Percentiles rank a stretch among this genome's conserved stretches.
phyloP scores from a whole-genome alignment of 2,329 filamentous ascomycete genomes.

The Acrodontium crateriforme region DNA sequence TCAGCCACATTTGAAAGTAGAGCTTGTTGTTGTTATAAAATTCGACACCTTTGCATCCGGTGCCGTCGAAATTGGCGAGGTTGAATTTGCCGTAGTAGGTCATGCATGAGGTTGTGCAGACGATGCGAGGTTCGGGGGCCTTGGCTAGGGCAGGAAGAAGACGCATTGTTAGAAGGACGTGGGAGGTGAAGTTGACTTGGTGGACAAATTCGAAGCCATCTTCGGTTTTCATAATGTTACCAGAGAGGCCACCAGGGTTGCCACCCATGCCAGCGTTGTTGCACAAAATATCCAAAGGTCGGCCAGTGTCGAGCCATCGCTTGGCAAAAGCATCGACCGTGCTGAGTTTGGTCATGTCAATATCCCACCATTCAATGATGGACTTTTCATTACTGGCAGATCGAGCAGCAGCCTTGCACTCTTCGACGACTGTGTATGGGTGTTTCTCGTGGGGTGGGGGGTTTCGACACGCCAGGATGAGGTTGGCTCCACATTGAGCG shows the following conservation, averaged over 20 bases:
- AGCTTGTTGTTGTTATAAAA: slow-evolving; percentile 22
- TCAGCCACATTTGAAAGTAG: slow-evolving; percentile 22
- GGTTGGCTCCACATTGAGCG: slow-evolving; percentile 16
- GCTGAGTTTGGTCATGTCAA: slow-evolving; percentile 6
- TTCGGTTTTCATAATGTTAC: slow-evolving; percentile 8
- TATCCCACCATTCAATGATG: slow-evolving; percentile 4
- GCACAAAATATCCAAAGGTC: slow-evolving; percentile 12
- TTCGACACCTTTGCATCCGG: slow-evolving; percentile 5
- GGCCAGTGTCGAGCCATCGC: slow-evolving; percentile 14
- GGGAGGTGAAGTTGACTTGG: slow-evolving; percentile 22
- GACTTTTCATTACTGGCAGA: slow-evolving; percentile 2
- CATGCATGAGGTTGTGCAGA: slow-evolving; percentile 5
- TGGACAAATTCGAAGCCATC: slow-evolving; percentile 20
- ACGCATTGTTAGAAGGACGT: slow-evolving; percentile 18
- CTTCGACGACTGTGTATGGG: slow-evolving; percentile 11
- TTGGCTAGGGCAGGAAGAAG: slow-evolving; percentile 17
- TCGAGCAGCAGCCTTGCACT: slow-evolving; percentile 8
- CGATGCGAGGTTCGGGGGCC: slow-evolving; percentile 13
- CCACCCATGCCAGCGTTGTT: slow-evolving; percentile 21
- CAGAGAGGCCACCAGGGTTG: slow-evolving; percentile 4
- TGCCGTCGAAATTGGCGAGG: slow-evolving; percentile 14
- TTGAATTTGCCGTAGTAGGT: slow-evolving; percentile 2
- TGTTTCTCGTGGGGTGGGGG: slow-evolving; percentile 13
- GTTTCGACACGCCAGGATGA: slow-evolving; percentile 16
- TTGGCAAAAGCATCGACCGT: slow-evolving; percentile 16